Base-by-base conservation (phyloP, 1,284 basidiomycete genomes). In the Cryptococcus sp. region DNA sequence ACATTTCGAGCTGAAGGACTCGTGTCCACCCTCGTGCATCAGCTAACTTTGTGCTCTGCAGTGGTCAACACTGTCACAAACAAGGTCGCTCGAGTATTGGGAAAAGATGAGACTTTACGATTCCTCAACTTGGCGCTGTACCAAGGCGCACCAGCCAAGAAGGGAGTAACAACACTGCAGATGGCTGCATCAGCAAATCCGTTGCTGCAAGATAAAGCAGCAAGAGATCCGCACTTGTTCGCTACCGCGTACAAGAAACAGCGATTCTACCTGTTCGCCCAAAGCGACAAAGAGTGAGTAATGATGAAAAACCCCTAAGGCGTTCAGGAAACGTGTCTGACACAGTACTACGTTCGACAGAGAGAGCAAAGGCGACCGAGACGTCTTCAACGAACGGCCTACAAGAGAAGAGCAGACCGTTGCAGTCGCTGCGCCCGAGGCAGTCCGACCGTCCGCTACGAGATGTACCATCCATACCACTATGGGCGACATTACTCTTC, bases 351-450 rank as follows among this genome's bases (percentile, higher is more conserved):
- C 22, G 10, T 29, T 3, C 17, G 40, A 38, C 68, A 93, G 89
- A 74, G 92, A 96, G 62, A 86, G 85, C 72, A 91, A 89, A 76
- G 86, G 86, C 2, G 94, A 99, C 65, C 87, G 96, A 49, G 96
- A 99, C 68, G 89, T 99, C 57, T 98, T 98, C 85, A 99, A 99
- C 79, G 96, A 99, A 78, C 86, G 89, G 52, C 96, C 96, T 0
- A 98, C 95, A 1, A 85, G 93, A 54, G 96, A 99, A 74, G 96
- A 99, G 73, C 92, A 93, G 74, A 89, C 87, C n/a, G 85, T 94
- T 50, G 91, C 93, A 1, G 80, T 89, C n/a, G 83, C 89, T 1
- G 82, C 85, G 5, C 80, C 83, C 1, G 78, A 81, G 2, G 78
- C 81, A 29, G 74, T 80, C 0, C 77, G 80, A 23, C 86, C 85